A percentile compares a stretch with the other conserved stretches of the same genome.
Conservation (phyloP, 2,329 filamentous ascomycete genomes). For the Chrysoporthe cubensis region DNA sequence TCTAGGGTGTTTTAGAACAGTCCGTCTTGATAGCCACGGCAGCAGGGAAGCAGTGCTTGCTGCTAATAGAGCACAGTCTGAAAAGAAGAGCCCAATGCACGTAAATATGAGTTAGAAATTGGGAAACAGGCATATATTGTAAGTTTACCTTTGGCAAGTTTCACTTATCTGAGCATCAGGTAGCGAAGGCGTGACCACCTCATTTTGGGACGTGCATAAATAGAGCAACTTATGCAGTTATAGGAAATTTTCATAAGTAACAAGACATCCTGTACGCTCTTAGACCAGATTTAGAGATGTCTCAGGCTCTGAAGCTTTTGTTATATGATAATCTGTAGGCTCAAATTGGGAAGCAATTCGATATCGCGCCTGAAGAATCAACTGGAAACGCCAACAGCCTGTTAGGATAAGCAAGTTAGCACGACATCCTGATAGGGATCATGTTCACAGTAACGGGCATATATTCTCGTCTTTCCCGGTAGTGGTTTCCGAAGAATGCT, state of each 20-base stretch:
- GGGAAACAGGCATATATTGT: too few species aligned
- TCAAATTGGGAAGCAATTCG: constrained; percentile 25
- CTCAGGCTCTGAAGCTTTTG: too few species aligned
- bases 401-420: background rate
- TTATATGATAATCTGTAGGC: background rate
- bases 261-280: background rate
- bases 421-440: background rate
- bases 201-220: too few species aligned
- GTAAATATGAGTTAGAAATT: too few species aligned
- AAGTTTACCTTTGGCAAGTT: background rate
- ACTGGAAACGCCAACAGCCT: constrained; percentile 22
- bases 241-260: too few species aligned
- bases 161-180: background rate
- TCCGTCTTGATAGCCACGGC: too few species aligned
- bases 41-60: too few species aligned
- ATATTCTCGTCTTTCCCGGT: background rate
- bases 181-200: too few species aligned
- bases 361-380: constrained; percentile 25
- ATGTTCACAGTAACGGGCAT: background rate
- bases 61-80: too few species aligned
- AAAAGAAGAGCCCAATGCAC: too few species aligned
- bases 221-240: too few species aligned
- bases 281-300: background rate
- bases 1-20: too few species aligned
- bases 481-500: background rate